Conservation (phyloP, 2,329 filamentous ascomycete genomes). For the Coccinonectria pachysandricola region DNA sequence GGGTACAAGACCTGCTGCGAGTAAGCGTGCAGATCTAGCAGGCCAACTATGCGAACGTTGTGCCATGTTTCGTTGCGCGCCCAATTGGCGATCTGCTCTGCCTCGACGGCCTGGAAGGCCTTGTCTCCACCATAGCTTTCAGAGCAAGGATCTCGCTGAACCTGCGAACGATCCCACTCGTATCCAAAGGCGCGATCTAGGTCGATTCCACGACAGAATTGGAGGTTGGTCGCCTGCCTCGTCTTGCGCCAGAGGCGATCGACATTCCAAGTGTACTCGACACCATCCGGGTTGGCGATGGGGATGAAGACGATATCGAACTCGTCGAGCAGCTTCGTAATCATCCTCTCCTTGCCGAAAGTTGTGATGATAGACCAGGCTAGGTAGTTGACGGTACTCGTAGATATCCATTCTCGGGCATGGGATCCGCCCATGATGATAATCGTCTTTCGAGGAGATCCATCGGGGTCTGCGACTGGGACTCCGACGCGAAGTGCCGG, state of each 20-base stretch:
- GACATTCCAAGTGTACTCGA: slow-evolving; percentile 84
- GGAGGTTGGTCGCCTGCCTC: slow-evolving; percentile 68
- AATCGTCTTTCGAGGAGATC: slow-evolving; percentile 58
- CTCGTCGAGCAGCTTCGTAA: slow-evolving; percentile 68
- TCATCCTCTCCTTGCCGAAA: slow-evolving; percentile 60
- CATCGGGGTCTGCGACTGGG: slow-evolving; percentile 32
- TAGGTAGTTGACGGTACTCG: slow-evolving; percentile 80
- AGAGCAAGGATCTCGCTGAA: slow-evolving; percentile 71
- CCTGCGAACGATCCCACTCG: slow-evolving; percentile 63
- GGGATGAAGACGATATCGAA: slow-evolving; percentile 88
- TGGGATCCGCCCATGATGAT: slow-evolving; percentile 80
- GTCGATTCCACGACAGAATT: slow-evolving; percentile 80
- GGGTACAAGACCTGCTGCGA: slow-evolving; percentile 92
- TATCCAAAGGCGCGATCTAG: slow-evolving; percentile 81
- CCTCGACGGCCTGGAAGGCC: slow-evolving; percentile 77
- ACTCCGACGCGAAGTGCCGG: slow-evolving; percentile 66
- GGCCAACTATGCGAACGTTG: slow-evolving; percentile 68
- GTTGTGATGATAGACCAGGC: slow-evolving; percentile 80
- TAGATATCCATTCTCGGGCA: slow-evolving; percentile 93
- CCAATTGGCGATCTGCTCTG: slow-evolving; percentile 68
- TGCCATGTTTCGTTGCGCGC: slow-evolving; percentile 67
- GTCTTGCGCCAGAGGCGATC: slow-evolving; percentile 96
- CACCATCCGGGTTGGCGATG: slow-evolving; percentile 85
- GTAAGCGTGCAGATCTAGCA: slow-evolving; percentile 88
- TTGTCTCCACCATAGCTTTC: slow-evolving; percentile 78